phyloP scores from a whole-genome alignment of 345 rosid genomes.

The Eucalyptus coolabah region DNA sequence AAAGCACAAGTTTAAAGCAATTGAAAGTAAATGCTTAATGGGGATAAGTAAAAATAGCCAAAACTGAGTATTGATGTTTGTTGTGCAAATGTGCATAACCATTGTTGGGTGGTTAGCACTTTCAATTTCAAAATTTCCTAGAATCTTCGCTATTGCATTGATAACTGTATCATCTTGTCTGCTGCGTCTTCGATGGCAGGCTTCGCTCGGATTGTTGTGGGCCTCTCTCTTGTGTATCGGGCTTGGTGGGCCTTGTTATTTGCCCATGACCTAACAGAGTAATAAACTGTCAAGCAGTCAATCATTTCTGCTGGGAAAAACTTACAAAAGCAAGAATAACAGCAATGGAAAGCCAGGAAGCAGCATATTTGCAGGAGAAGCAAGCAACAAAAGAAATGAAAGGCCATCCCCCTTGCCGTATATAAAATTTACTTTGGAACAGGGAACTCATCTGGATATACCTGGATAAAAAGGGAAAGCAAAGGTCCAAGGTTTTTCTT shows the following conservation, averaged over 20 bases:
- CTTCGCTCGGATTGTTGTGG: not conserved
- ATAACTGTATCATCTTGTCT: not conserved
- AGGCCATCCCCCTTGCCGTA: too few species aligned
- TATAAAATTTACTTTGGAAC: not conserved
- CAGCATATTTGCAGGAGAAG: too few species aligned
- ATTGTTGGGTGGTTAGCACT: accelerated
- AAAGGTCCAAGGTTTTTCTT: conserved; percentile 73
- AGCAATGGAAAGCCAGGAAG: not conserved
- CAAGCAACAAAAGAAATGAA: too few species aligned
- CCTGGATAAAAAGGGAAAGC: conserved; percentile 87
- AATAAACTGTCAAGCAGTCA: not conserved
- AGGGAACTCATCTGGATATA: conserved; percentile 1
- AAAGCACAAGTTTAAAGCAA: too few species aligned
- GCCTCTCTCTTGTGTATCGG: not conserved
- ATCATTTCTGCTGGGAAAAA: not conserved
- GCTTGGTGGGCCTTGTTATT: not conserved
- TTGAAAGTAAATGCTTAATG: accelerated
- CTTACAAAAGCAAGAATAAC: not conserved
- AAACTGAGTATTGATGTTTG: too few species aligned
- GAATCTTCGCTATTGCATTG: not conserved
- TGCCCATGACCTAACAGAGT: not conserved
- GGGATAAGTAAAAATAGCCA: too few species aligned
- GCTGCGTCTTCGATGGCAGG: not conserved
- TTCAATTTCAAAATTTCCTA: not conserved
- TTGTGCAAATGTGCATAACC: not conserved